phyloP scores from a whole-genome alignment of 352 stramenopile species.

The Phytophthora ramorum region DNA sequence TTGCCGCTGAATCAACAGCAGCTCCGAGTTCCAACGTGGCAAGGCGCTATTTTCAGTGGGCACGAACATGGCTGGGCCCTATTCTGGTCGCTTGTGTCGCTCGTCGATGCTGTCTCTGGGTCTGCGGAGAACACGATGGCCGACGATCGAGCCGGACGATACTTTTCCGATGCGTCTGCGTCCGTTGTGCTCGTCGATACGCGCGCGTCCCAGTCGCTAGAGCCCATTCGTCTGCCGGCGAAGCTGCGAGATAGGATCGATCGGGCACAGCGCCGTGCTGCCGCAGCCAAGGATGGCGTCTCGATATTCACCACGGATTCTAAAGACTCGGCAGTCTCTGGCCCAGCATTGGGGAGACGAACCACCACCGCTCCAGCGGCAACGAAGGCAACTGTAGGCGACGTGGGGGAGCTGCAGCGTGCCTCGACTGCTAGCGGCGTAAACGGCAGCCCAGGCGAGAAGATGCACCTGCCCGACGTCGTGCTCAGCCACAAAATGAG shows the following conservation, averaged over 20 bases:
- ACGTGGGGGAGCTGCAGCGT: slow-evolving; percentile 6
- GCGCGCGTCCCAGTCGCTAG: slow-evolving; percentile 62
- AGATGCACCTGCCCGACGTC: slow-evolving; percentile 70
- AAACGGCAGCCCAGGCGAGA: slow-evolving; percentile 18
- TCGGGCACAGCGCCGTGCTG: slow-evolving; percentile 64
- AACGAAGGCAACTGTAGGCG: slow-evolving; percentile 1
- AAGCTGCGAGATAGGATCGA: slow-evolving; percentile 74
- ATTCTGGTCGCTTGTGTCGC: slow-evolving; percentile 20
- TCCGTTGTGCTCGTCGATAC: slow-evolving; percentile 52
- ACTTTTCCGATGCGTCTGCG: slow-evolving; percentile 7
- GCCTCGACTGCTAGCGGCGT: slow-evolving; percentile 11
- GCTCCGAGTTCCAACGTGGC: background rate
- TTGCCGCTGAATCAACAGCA: background rate
- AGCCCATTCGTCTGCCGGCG: slow-evolving; percentile 59
- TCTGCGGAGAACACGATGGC: slow-evolving; percentile 8
- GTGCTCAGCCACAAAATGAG: slow-evolving; percentile 83
- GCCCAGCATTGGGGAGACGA: slow-evolving; percentile 10
- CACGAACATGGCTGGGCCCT: slow-evolving; percentile 11
- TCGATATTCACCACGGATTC: slow-evolving; percentile 62
- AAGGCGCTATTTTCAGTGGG: slow-evolving; percentile 17
- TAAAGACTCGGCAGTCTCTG: slow-evolving; percentile 17
- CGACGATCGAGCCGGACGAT: slow-evolving; percentile 20
- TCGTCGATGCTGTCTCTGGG: slow-evolving; percentile 1
- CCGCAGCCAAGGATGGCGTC: slow-evolving; percentile 73
- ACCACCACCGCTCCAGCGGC: slow-evolving; percentile 9